A percentile compares a stretch with the other conserved stretches of the same genome.
Evolutionary conservation across 1,284 basidiomycete species (phyloP).

Genomic region (Bondarzewia mesenterica): DNA sequence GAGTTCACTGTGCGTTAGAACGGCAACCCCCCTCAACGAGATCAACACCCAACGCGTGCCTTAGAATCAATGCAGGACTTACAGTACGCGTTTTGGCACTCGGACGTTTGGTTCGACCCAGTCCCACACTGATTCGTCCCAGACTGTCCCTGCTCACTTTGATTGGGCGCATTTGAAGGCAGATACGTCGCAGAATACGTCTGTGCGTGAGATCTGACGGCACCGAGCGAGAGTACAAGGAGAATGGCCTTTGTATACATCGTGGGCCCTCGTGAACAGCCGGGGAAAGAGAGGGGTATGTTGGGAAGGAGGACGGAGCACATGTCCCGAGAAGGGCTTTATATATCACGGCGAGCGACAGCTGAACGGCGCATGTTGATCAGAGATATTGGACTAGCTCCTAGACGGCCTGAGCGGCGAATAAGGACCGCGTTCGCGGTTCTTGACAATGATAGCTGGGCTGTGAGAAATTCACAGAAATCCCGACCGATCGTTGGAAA

Average conservation of each 20-base stretch:
- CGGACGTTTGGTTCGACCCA: conserved; percentile 44
- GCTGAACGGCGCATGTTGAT: too few relatives aligned
- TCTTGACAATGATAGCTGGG: too few relatives aligned
- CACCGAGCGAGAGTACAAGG: conserved; percentile 10
- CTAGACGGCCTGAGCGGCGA: too few relatives aligned
- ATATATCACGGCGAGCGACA: too few relatives aligned
- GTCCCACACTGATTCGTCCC: conserved; percentile 64
- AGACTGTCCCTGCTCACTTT: conserved; percentile 52
- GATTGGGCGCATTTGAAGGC: conserved; percentile 35
- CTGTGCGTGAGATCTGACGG: conserved; percentile 20
- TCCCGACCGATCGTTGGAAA: too few relatives aligned
- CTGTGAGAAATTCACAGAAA: too few relatives aligned
- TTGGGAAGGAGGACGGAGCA: too few relatives aligned
- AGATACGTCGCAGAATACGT: conserved; percentile 30
- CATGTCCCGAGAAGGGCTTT: too few relatives aligned
- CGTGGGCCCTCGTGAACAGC: background rate
- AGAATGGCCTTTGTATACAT: conserved; percentile 8
- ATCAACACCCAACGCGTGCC: background rate
- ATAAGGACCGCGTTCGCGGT: too few relatives aligned
- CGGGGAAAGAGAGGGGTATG: background rate
- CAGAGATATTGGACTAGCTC: too few relatives aligned
- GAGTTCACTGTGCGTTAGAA: conserved; percentile 40
- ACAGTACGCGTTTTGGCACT: conserved; percentile 63
- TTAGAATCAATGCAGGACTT: conserved; percentile 14
- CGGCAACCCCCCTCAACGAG: background rate